Base-by-base conservation (phyloP, 257 asterid genomes). In the Mentha longifolia region DNA sequence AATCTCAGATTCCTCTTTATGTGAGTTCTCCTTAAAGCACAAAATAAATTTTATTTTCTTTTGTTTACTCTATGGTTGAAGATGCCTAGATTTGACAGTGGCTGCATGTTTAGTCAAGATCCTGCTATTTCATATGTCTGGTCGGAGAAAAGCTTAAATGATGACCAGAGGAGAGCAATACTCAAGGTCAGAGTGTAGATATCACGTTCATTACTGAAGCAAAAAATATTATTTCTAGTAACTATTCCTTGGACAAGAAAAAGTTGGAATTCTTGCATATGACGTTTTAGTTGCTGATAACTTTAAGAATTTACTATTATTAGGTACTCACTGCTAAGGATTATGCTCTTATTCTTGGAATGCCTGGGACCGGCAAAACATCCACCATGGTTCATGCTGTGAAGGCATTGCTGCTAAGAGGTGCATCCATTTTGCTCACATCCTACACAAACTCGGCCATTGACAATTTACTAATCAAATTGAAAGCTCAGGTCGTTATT, bases 331-430 rank as follows among this genome's bases (percentile, higher is more conserved):
- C 93, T 12, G 88, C 98, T 70, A 89, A 86, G 83, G 95, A 94
- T 84, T 94, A 94, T 67, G 83, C 90, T 70, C 97, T 94, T 63
- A 88, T 91, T 85, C 89, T 94, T 39, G 99, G 99, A 71, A 91
- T 94, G 99, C 99, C 99, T 76, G 99, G 98, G 65, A 94, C 99
- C 14, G 98, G 99, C 74, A 94, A 94, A 87, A 94, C 99, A 70
- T 86, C 97, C 64, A 88, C 97, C 59, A 83, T 94, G 99, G 99
- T 94, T 67, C 96, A 94, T 82, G 97, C 98, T 67, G 99, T 94
- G 77, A 94, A 89, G 84, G 99, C 98, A 17, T 82, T 94, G 79
- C 82, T 94, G 84, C 77, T 94, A 85, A 88, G 99, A 88, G 98
- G 95, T 78, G 83, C 93, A 86, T 88, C 99, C 78, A 88, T 94